Evolutionary conservation across 2,329 filamentous ascomycete genomes (phyloP), one percentile per base, ranked within the genome.

Genomic region (Emergomyces pasteurianus): DNA sequence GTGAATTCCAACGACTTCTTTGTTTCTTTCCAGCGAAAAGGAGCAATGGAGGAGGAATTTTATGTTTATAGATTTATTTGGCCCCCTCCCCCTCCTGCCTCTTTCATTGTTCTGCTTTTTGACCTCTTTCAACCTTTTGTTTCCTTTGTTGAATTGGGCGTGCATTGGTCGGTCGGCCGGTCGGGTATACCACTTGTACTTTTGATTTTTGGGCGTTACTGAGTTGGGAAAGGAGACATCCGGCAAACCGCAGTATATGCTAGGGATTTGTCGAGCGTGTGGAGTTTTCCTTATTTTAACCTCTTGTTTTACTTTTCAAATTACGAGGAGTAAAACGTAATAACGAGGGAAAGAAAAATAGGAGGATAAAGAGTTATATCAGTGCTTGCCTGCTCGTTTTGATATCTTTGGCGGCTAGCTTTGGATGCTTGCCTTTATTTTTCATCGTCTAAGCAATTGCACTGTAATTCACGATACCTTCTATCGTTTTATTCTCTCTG

Each of bases 241-340:
- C 38, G 55, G 58, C 36, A 21, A 18, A 58, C 38, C 31, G 36
- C 40, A 26, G n/a, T 56, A 16, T 43, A 9, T 53, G 16, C 50
- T 31, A 38, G 54, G 23, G 10, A 50, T 52, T 49, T 53, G 4
- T 42, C 31, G 36, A 49, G 40, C 50, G 61, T 61, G 56, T 49
- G 58, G 62, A 42, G 54, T 58, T 58, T 56, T 58, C 12, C 21
- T 46, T 46, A n/a, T n/a, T 46, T 49, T 31, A 36, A 47, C 8
- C 7, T n/a, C 10, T 7, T 6, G 16, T 31, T 31, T 4, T 23
- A 14, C 5, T 16, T n/a, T 18, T 31, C 31, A 49, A 52, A 9
- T n/a, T 3, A 12, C 16, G 26, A 18, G 23, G 16, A 31, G 12
- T n/a, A 50, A 7, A n/a, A n/a, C 18, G 31, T 31, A 50, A 23